Percentiles rank a stretch among this genome's conserved stretches.
Conservation (phyloP, 768 basidiomycete species). For the Amanita rubescens region DNA sequence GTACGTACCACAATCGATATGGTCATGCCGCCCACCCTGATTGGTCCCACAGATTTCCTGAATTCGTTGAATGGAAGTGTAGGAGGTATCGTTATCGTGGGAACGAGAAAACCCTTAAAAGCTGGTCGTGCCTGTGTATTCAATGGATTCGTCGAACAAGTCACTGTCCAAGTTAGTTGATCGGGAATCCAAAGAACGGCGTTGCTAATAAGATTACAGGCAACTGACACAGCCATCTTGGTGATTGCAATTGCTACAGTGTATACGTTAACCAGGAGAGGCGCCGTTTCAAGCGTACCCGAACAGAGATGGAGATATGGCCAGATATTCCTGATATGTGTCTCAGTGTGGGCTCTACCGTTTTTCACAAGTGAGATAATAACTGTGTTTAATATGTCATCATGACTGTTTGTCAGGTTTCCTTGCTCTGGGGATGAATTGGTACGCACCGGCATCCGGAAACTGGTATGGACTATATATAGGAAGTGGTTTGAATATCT, state of each 20-base stretch:
- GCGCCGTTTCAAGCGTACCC: neutral
- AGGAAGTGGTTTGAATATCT: neutral
- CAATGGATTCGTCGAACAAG: neutral
- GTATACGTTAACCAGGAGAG: slow-evolving; percentile 9
- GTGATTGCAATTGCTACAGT: slow-evolving; percentile 13
- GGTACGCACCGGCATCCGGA: slow-evolving; percentile 13
- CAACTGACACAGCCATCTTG: slow-evolving; percentile 11
- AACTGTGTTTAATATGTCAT: neutral
- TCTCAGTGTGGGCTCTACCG: neutral
- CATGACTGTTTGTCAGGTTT: slow-evolving; percentile 6
- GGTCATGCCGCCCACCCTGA: too few species aligned
- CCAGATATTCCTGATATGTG: neutral
- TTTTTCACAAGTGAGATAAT: neutral
- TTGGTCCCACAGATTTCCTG: slow-evolving; percentile 7
- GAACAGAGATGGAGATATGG: neutral
- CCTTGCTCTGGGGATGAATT: slow-evolving; percentile 10
- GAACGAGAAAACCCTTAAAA: neutral
- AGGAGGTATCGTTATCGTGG: slow-evolving; percentile 11
- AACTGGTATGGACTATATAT: slow-evolving; percentile 7
- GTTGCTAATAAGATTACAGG: neutral
- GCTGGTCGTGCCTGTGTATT: neutral
- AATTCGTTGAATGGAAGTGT: slow-evolving; percentile 8
- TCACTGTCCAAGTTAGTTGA: neutral
- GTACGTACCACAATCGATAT: slow-evolving; percentile 1
- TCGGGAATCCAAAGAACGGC: too few species aligned